Evolutionary conservation across 495 filamentous ascomycete species (phyloP).

Genomic region (Talaromyces stipitatus): DNA sequence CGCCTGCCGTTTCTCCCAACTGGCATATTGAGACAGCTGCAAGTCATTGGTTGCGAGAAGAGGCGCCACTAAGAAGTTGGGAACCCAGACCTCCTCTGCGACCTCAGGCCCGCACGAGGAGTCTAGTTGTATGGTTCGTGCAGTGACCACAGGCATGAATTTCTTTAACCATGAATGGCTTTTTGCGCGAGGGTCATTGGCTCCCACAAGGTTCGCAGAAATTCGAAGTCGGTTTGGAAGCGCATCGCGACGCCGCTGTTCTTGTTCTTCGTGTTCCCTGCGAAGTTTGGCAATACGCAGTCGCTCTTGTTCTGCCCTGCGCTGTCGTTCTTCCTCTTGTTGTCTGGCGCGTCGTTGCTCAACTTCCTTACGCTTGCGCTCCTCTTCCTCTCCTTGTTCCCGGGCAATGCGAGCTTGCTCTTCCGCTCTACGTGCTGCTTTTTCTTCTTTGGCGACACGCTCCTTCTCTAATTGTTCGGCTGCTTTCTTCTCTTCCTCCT

Average conservation of each 20-base stretch:
- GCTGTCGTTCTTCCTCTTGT: conserved; percentile 47
- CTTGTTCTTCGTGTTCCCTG: conserved; percentile 45
- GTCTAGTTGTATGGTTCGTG: conserved; percentile 39
- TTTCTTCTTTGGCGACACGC: conserved; percentile 34
- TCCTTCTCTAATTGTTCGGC: conserved; percentile 38
- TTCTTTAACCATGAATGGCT: conserved; percentile 38
- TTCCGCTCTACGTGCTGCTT: conserved; percentile 31
- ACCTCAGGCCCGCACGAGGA: conserved; percentile 30
- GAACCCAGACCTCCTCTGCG: conserved; percentile 61
- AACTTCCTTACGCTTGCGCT: conserved; percentile 43
- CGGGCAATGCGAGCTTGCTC: conserved; percentile 34
- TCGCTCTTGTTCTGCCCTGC: conserved; percentile 51
- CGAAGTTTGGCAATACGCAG: conserved; percentile 38
- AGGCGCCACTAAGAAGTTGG: conserved; percentile 68
- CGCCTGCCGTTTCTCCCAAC: conserved; percentile 52
- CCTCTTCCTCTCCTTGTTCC: conserved; percentile 45
- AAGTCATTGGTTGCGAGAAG: conserved; percentile 71
- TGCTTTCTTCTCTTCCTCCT: conserved; percentile 30
- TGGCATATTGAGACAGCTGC: conserved; percentile 62
- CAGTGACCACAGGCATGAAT: conserved; percentile 47
- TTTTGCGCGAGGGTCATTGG: conserved; percentile 37
- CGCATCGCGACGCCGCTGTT: conserved; percentile 51
- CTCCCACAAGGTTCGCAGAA: conserved; percentile 40
- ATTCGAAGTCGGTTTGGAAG: conserved; percentile 42
- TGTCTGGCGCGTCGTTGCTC: conserved; percentile 45